A percentile compares a stretch with the other conserved stretches of the same genome.
Conservation (phyloP, 2,329 filamentous ascomycete species). For the Chaetomium strumarium region DNA sequence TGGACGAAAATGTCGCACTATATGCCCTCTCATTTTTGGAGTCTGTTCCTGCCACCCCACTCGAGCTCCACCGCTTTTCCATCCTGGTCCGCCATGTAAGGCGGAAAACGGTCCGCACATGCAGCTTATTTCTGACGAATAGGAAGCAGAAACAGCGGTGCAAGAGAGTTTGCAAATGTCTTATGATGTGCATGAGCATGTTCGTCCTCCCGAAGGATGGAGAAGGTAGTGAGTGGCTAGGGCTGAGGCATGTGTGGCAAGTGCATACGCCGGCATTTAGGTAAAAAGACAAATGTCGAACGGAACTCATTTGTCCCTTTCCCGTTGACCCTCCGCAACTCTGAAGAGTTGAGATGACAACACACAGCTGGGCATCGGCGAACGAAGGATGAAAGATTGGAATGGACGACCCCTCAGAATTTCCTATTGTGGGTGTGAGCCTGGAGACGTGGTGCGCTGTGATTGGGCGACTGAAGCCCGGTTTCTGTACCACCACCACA, state of each 20-base stretch:
- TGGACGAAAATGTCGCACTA: no score
- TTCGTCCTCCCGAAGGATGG: constrained; percentile 17
- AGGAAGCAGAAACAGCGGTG: constrained; percentile 19
- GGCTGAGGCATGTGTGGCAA: constrained; percentile 8
- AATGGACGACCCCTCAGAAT: constrained; percentile 21
- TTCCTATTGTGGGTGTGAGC: constrained; percentile 27
- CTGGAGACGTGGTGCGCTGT: constrained; percentile 31
- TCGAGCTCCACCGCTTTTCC: constrained; percentile 16
- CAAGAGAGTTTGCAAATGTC: constrained; percentile 19
- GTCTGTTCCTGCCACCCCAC: constrained; percentile 1
- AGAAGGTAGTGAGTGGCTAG: constrained; percentile 8
- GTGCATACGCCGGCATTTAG: not conserved
- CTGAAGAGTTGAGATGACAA: constrained; percentile 7
- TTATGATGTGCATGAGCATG: constrained; percentile 27
- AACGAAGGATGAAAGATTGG: constrained; percentile 11
- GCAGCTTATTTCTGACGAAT: constrained; percentile 28
- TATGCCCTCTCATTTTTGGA: not conserved
- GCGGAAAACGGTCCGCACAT: constrained; percentile 36
- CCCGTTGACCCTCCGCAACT: not conserved
- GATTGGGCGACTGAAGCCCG: constrained; percentile 27
- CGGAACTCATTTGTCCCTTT: not conserved
- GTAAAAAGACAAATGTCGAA: not conserved
- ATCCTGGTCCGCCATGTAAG: constrained; percentile 28
- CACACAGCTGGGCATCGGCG: constrained; percentile 4
- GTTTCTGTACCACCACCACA: constrained; percentile 25